Conservation (phyloP, 2,329 filamentous ascomycete species). For the Seiridium cupressi region DNA sequence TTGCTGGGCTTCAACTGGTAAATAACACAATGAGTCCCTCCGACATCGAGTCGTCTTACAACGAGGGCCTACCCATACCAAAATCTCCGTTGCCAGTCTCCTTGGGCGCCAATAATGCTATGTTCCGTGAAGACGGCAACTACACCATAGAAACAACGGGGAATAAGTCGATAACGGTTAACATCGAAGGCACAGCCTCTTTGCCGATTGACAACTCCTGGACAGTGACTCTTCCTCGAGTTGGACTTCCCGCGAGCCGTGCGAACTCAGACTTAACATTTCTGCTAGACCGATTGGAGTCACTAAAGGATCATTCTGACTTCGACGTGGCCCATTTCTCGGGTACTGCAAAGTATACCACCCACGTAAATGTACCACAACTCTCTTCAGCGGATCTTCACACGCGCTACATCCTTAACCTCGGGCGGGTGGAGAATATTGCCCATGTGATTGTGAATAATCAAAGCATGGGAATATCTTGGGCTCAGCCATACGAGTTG, state of each 20-base stretch:
- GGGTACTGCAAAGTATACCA: neutral
- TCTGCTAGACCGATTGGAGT: neutral
- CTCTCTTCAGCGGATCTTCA: neutral
- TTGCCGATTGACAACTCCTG: neutral
- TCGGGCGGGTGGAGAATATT: neutral
- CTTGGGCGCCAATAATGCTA: neutral
- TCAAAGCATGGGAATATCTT: neutral
- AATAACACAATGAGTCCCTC: neutral
- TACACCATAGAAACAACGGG: neutral
- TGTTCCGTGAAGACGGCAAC: neutral
- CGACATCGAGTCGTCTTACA: neutral
- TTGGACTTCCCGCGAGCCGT: neutral
- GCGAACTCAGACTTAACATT: neutral
- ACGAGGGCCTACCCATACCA: neutral
- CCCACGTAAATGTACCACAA: neutral
- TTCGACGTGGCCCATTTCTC: neutral
- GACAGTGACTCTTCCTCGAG: neutral
- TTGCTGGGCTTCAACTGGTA: neutral
- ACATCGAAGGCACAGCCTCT: neutral
- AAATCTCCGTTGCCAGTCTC: neutral
- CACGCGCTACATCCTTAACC: neutral
- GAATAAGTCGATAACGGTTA: neutral
- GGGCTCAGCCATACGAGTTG: neutral
- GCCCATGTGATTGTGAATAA: neutral
- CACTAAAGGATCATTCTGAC: neutral